Base-by-base conservation (phyloP, 805 yeast species). In the Danielia reshetovae region DNA sequence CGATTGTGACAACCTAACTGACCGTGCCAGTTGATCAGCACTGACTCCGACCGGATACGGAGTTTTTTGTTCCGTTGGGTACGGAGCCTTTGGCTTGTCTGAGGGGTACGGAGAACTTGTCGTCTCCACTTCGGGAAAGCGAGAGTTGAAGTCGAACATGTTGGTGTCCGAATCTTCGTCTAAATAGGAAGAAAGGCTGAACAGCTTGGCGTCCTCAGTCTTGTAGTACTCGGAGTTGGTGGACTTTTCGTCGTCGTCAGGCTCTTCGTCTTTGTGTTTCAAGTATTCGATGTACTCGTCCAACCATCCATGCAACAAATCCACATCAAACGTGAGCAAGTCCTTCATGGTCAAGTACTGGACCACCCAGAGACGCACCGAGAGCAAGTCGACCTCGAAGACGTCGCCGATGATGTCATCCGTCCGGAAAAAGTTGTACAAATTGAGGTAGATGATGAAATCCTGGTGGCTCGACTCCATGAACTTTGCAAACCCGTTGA, bases 401-500 rank as follows among this genome's bases (percentile, higher is more conserved):
- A 46, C 39, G 16, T 46, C 38, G 14, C 39, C 42, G 16, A 60
- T 37, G 16, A 46, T 34, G 10, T 57, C 59, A 33, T 63, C 54
- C 12, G 55, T 43, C 33, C 58, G 57, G 45, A 62, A 67, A 41
- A 67, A 66, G 35, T 62, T 60, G 54, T 62, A 66, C 24, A 67
- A 55, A 38, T 67, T 64, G 35, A 67, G 43, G 47, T 67, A 67
- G 18, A 67, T 60, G 36, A 65, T 56, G 42, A 67, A 67, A 44
- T 67, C 73, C 30, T 50, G 54, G 36, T 57, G 65, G 34, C 51
- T 55, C 10, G 54, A 45, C 34, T 57, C 61, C 29, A 67, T 61
- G 38, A 67, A 67, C 28, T 51, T 48, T 40, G 60, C 66, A 38
- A 67, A 67, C 4, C 73, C 73, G 34, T 57, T 52, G 50, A 62